Percentiles rank a stretch among this genome's conserved stretches.
Conservation (phyloP, 2,329 filamentous ascomycete genomes). For the Chaetomiaceae sp. region DNA sequence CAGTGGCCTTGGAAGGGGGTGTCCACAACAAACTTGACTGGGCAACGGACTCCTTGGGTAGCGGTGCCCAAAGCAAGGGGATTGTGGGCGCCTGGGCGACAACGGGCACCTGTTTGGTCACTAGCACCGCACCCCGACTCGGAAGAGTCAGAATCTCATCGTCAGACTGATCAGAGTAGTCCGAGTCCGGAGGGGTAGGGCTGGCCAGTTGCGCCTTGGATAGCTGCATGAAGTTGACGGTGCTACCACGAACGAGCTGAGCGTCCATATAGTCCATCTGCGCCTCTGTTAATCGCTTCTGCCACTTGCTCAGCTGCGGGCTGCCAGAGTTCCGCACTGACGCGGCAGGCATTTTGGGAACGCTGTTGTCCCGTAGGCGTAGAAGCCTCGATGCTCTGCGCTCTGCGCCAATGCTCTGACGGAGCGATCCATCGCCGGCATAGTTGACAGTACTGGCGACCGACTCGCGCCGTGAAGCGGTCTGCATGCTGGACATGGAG, state of each 20-base stretch:
- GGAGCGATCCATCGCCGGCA: conserved; percentile 22
- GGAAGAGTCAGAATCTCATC: conserved; percentile 23
- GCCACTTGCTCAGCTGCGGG: conserved; percentile 37
- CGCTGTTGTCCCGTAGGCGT: conserved; percentile 31
- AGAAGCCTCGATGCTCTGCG: conserved; percentile 34
- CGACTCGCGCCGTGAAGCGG: conserved; percentile 30
- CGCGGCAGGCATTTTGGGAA: conserved; percentile 24
- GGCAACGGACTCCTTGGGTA: conserved; percentile 2
- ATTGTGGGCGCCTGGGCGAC: not conserved
- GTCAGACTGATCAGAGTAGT: conserved; percentile 35
- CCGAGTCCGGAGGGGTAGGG: conserved; percentile 50
- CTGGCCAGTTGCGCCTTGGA: conserved; percentile 37
- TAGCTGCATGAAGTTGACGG: conserved; percentile 36
- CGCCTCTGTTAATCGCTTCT: conserved; percentile 40
- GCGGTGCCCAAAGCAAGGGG: conserved; percentile 26
- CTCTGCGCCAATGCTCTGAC: conserved; percentile 32
- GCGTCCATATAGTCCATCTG: conserved; percentile 40
- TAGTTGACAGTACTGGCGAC: conserved; percentile 15
- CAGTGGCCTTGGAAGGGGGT: conserved; percentile 8
- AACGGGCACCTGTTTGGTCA: conserved; percentile 3
- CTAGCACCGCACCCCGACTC: not conserved
- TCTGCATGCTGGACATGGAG: conserved; percentile 43
- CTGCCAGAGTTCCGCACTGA: conserved; percentile 26
- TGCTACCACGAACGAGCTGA: conserved; percentile 32
- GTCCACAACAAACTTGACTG: conserved; percentile 25